phyloP scores from a whole-genome alignment of 1,139 yeast species.

The Zhuliangozyma parablackwelliae region DNA sequence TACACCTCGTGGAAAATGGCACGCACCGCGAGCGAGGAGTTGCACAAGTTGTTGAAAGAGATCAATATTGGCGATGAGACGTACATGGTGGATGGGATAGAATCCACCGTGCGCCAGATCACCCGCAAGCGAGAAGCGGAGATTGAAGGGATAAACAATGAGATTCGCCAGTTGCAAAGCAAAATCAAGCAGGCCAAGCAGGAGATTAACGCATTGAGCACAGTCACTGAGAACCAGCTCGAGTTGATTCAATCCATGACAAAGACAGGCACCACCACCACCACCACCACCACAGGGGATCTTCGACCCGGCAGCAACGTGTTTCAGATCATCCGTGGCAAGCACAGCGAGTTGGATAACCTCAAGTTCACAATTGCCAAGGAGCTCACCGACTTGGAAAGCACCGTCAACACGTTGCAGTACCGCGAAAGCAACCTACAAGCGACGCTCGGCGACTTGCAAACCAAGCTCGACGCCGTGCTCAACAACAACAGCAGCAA shows the following conservation, averaged over 20 bases:
- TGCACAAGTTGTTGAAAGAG: slow-evolving; percentile 26
- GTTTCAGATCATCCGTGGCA: slow-evolving; percentile 23
- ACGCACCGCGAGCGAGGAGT: slow-evolving; percentile 1
- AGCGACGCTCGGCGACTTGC: slow-evolving; percentile 23
- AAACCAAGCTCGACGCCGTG: slow-evolving; percentile 18
- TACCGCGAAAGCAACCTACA: slow-evolving; percentile 39
- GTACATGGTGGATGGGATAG: slow-evolving; percentile 44
- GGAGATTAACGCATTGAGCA: slow-evolving; percentile 22
- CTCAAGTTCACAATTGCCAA: slow-evolving; percentile 53
- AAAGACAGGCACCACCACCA: background rate
- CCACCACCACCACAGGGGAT: slow-evolving; percentile 4
- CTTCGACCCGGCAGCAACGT: slow-evolving; percentile 15
- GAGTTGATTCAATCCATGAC: slow-evolving; percentile 8
- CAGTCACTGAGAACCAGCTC: slow-evolving; percentile 14
- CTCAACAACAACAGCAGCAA: slow-evolving; percentile 12
- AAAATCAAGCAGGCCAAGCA: slow-evolving; percentile 15
- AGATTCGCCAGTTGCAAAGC: slow-evolving; percentile 18
- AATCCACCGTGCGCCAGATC: slow-evolving; percentile 30
- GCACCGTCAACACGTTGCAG: slow-evolving; percentile 44
- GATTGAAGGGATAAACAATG: slow-evolving; percentile 17
- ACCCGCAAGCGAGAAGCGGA: slow-evolving; percentile 21
- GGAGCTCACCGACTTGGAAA: slow-evolving; percentile 52
- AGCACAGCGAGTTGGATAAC: slow-evolving; percentile 39
- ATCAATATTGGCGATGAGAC: slow-evolving; percentile 54
- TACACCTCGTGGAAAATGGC: background rate